Evolutionary conservation across 345 rosid species (phyloP).

Genomic region (Eucalyptus marginata): DNA sequence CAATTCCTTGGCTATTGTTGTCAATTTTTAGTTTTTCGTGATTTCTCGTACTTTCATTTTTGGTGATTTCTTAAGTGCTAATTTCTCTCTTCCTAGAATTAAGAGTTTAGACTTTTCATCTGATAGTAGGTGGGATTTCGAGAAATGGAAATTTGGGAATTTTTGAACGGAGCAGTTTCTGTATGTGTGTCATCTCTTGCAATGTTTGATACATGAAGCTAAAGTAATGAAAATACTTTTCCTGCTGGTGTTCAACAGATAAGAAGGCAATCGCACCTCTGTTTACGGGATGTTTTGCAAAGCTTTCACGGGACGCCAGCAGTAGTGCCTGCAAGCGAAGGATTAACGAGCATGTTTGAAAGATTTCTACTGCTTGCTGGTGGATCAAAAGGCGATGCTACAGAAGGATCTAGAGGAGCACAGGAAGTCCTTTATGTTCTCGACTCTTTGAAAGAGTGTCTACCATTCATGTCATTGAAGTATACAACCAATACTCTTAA

Average conservation of each 20-base stretch:
- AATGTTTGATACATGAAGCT: neutral
- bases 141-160: neutral
- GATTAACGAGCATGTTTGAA: conserved; percentile 42
- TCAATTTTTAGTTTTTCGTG: neutral
- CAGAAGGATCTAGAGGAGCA: conserved; percentile 63
- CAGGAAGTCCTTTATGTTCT: conserved; percentile 62
- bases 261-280: conserved; percentile 55
- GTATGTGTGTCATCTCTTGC: neutral
- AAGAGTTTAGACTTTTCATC: neutral
- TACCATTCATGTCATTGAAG: conserved; percentile 59
- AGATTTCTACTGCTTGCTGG: conserved; percentile 59
- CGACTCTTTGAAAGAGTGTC: conserved; percentile 64
- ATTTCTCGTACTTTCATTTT: neutral
- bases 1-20: neutral
- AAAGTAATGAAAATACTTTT: neutral
- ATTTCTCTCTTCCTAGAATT: neutral
- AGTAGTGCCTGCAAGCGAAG: conserved; percentile 63
- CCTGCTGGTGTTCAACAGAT: conserved; percentile 30
- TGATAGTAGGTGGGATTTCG: neutral
- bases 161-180: neutral
- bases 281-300: conserved; percentile 47
- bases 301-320: conserved; percentile 38
- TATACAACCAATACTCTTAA: conserved; percentile 36
- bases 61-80: neutral
- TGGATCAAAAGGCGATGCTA: conserved; percentile 34